These are phyloP conservation scores for Fusarium chlamydosporum DNA, from an alignment of 2,329 filamentous ascomycete genomes.

Conservation along the genomic window DNA sequence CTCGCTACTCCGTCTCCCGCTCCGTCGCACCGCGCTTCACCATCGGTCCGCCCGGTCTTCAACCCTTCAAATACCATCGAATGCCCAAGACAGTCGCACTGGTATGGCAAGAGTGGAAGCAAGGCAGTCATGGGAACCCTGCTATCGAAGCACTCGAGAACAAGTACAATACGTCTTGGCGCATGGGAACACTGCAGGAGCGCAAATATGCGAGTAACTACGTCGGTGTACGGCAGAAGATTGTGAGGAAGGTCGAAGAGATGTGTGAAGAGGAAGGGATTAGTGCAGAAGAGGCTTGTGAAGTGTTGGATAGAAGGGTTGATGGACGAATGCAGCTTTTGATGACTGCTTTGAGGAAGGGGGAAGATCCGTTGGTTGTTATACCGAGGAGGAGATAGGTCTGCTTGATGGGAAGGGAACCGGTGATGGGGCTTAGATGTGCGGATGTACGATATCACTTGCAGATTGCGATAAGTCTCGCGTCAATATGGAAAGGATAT, in stretches of 20 bases:
- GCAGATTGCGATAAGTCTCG: no score
- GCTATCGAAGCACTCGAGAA: constrained; percentile 45
- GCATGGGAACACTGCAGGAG: constrained; percentile 34
- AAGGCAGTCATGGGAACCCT: constrained; percentile 41
- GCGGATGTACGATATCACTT: no score
- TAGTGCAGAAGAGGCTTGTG: constrained; percentile 20
- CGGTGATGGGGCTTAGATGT: no score
- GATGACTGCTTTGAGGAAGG: constrained; percentile 38
- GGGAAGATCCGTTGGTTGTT: constrained; percentile 43
- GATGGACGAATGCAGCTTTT: constrained; percentile 48
- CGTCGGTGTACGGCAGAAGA: constrained; percentile 43
- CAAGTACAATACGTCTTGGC: constrained; percentile 43
- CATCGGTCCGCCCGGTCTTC: constrained; percentile 18
- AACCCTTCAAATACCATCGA: constrained; percentile 43
- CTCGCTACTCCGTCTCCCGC: constrained; percentile 43
- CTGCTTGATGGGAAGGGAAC: neutral
- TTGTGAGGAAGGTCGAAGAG: constrained; percentile 41
- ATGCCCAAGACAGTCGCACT: constrained; percentile 46
- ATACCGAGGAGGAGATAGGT: constrained; percentile 20
- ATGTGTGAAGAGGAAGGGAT: constrained; percentile 26
- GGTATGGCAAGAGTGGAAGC: constrained; percentile 49
- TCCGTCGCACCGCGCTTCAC: constrained; percentile 37
- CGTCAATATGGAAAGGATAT: no score
- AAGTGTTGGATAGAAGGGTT: constrained; percentile 39
- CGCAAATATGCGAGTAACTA: constrained; percentile 51